Conservation (phyloP, 169 alveolate species). For the Fabrea salina region DNA sequence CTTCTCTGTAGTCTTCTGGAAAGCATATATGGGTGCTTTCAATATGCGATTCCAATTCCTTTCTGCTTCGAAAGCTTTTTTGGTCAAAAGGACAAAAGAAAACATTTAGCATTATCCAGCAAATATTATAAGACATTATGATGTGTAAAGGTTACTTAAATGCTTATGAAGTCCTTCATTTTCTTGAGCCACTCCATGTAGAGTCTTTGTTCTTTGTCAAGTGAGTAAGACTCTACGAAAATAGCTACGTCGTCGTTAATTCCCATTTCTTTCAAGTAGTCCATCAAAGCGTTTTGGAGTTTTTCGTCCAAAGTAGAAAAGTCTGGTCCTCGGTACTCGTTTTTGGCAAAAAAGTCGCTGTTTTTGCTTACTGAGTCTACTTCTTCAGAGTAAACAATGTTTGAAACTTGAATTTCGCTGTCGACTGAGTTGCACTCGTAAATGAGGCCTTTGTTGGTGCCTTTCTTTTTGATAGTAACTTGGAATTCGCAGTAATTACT, state of each 20-base stretch:
- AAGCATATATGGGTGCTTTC: no score
- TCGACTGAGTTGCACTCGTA: constrained; percentile 50
- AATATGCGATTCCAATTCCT: no score
- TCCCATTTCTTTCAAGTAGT: constrained; percentile 42
- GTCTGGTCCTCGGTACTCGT: constrained; percentile 56
- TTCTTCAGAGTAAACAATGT: constrained; percentile 26
- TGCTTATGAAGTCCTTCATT: constrained; percentile 46
- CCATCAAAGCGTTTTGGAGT: constrained; percentile 41
- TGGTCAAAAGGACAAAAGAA: no score
- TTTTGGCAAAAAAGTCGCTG: constrained; percentile 27
- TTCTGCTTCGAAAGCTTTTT: no score
- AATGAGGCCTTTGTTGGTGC: constrained; percentile 43
- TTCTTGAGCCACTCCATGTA: constrained; percentile 59
- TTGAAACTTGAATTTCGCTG: constrained; percentile 39
- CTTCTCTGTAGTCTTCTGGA: no score
- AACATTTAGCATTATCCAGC: no score
- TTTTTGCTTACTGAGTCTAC: not conserved
- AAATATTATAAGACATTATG: no score
- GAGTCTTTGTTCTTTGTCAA: constrained; percentile 63
- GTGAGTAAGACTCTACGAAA: constrained; percentile 46
- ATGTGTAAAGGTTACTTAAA: no score
- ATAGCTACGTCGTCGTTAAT: constrained; percentile 55
- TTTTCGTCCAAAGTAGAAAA: constrained; percentile 58
- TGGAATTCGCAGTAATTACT: constrained; percentile 47
- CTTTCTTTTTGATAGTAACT: constrained; percentile 33